Conservation (phyloP, 2,329 filamentous ascomycete species). For the Dendrostoma leiphaemia region DNA sequence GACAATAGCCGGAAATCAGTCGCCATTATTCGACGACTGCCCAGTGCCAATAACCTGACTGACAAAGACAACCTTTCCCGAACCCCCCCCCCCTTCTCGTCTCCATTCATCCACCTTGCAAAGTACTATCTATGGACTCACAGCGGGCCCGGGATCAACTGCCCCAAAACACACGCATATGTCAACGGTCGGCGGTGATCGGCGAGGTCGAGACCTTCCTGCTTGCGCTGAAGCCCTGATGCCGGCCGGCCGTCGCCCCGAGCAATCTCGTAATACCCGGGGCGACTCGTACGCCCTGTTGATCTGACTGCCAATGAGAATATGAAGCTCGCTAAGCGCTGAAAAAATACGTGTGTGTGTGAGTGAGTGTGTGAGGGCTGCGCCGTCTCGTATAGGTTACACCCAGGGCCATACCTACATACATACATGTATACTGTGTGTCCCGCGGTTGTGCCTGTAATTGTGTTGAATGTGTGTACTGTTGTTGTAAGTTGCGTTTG, state of each 20-base stretch:
- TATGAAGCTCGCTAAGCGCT: constrained; percentile 17
- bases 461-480: too few species aligned
- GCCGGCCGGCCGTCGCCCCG: neutral
- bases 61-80: neutral
- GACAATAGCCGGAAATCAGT: neutral
- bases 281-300: neutral
- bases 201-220: neutral
- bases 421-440: neutral
- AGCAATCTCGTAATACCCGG: neutral
- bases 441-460: too few species aligned
- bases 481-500: too few species aligned
- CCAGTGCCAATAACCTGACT: neutral
- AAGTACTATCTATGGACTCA: neutral
- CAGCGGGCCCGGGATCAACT: neutral
- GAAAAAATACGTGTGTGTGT: constrained; percentile 1
- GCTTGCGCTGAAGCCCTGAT: neutral
- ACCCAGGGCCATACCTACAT: too few species aligned
- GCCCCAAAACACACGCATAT: neutral
- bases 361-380: too few species aligned
- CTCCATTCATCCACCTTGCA: too few species aligned
- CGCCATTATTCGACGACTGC: neutral
- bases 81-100: neutral
- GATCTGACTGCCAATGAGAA: constrained; percentile 14
- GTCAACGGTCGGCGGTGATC: neutral
- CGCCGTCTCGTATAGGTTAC: neutral